Percentiles rank a stretch among this genome's conserved stretches.
Conservation (phyloP, 805 yeast genomes). For the Barnettozyma salicaria region DNA sequence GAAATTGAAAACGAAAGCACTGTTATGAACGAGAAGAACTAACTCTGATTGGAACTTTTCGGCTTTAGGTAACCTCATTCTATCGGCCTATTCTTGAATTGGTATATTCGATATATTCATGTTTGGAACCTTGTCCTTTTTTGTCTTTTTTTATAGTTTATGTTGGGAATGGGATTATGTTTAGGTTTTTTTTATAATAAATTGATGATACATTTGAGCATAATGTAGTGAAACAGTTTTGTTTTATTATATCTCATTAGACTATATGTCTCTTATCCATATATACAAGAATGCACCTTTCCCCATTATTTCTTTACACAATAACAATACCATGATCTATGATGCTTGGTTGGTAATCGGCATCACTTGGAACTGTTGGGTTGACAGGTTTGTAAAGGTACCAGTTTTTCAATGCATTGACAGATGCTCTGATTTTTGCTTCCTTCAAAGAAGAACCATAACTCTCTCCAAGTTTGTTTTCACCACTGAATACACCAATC, state of each 20-base stretch:
- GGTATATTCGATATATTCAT: no score
- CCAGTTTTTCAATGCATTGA: constrained; percentile 85
- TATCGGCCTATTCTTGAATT: no score
- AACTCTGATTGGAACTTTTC: not conserved
- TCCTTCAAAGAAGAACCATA: constrained; percentile 86
- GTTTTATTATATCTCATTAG: not conserved
- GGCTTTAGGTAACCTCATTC: no score
- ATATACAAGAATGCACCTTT: constrained; percentile 10
- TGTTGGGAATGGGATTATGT: not conserved
- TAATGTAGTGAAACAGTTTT: no score
- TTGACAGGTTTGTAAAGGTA: constrained; percentile 82
- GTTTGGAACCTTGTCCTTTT: no score
- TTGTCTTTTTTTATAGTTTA: not conserved
- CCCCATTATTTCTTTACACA: constrained; percentile 25
- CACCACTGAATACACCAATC: constrained; percentile 87
- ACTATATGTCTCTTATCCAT: not conserved
- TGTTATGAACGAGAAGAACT: constrained; percentile 7
- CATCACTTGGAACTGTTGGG: constrained; percentile 58
- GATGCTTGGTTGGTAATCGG: constrained; percentile 31
- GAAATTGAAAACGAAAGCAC: constrained; percentile 2
- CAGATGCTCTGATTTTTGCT: constrained; percentile 89
- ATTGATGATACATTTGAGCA: no score
- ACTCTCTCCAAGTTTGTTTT: constrained; percentile 84
- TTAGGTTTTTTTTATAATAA: not conserved
- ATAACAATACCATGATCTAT: constrained; percentile 41